Evolutionary conservation across 1,284 basidiomycete genomes (phyloP), one percentile per base, ranked within the genome.

Genomic region (Gomphus sp.): DNA sequence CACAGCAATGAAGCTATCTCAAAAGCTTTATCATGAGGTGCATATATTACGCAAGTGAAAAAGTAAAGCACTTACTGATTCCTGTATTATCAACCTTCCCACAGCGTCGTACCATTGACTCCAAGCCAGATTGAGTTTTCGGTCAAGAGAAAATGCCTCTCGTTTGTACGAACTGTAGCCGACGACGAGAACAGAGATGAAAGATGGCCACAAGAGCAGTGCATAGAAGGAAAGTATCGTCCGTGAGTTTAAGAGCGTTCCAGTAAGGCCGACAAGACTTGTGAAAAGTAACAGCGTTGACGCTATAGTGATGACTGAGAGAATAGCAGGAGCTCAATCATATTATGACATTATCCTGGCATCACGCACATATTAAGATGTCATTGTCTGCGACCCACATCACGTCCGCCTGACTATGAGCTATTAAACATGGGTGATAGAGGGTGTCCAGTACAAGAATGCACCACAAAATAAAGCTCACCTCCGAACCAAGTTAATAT

Each of bases 101-200:
- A 74, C 64, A 4, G 79, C 73, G 2, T 82, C 84, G 64, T 85
- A 82, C 67, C 78, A 76, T 56, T 82, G 75, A 64, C 80, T 84
- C 88, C 88, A 91, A 28, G 85, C 81, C 60, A 80, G 71, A 69
- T 87, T 85, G 61, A 89, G 75, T 71, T 90, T 90, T 63, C 80
- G 79, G 66, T 87, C 84, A 61, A 91, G 78, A 45, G 85, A 76
- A 73, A 87, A 89, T 0, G 81, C 78, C 62, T 76, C 74, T 48
- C 85, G 81, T 67, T 85, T 86, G 75, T 89, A 90, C 25, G 82
- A 76, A 47, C 80, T 73, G 69, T 90, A 91, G 36, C 86, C 87
- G 53, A 88, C 79, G 1, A 81, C 77, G 62, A 85, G 76, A 62
- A 89, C 72, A 12, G 85, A 77, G 47, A 80, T 72, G 64, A 90